Conservation (phyloP, 306 rosid species). For the Quercus glauca region DNA sequence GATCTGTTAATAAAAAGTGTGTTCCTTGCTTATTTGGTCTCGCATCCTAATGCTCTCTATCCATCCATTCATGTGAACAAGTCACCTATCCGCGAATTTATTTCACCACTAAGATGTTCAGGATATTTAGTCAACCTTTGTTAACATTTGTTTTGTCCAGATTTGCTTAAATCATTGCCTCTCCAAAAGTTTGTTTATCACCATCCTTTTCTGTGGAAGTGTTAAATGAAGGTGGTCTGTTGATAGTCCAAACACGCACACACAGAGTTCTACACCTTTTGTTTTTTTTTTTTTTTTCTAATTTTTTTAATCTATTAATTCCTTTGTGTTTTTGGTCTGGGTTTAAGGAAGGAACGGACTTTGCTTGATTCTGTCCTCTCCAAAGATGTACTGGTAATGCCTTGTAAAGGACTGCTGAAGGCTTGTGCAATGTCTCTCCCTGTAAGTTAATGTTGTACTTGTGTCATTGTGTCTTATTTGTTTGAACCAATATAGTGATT, state of each 20-base stretch:
- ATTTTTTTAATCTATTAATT: background rate
- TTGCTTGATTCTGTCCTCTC: conserved; percentile 56
- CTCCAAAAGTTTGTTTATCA: too few species aligned
- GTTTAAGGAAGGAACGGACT: conserved; percentile 70
- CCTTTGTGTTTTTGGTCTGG: conserved; percentile 14
- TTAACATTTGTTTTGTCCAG: background rate
- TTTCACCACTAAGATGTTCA: background rate
- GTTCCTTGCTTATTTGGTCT: background rate
- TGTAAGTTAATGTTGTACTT: conserved; percentile 41
- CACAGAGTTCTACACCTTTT: background rate
- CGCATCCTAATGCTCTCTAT: background rate
- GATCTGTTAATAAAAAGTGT: background rate
- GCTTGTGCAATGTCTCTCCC: conserved; percentile 85
- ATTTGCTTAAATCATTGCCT: background rate
- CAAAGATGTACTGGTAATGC: conserved; percentile 65
- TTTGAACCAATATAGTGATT: background rate
- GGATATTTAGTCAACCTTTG: background rate
- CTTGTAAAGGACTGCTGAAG: conserved; percentile 70
- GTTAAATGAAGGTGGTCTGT: background rate
- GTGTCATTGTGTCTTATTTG: background rate
- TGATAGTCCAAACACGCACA: background rate
- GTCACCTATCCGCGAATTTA: background rate
- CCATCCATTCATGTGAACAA: background rate
- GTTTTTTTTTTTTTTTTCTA: background rate
- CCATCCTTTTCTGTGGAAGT: background rate